These are phyloP conservation scores for Fusarium sp. DNA, from an alignment of 2,329 filamentous ascomycete species.

Conservation along the genomic window DNA sequence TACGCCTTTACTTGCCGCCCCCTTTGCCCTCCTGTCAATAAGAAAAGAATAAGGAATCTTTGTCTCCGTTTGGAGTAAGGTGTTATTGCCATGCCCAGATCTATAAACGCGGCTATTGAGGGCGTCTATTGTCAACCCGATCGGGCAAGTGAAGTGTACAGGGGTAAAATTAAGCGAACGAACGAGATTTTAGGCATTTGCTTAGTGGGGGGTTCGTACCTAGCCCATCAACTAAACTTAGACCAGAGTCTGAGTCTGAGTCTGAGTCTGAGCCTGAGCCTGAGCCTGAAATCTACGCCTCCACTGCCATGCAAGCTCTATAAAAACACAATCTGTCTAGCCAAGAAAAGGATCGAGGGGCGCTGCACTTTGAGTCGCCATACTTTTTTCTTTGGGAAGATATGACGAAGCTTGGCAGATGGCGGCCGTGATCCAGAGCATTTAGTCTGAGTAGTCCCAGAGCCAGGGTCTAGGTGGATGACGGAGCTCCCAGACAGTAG, in stretches of 20 bases:
- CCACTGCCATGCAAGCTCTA: slow-evolving; percentile 6
- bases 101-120: slow-evolving; percentile 47
- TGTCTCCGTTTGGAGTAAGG: slow-evolving; percentile 19
- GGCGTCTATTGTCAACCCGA: slow-evolving; percentile 52
- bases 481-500: neutral
- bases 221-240: neutral
- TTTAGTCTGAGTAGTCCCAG: neutral
- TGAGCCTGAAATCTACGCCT: neutral
- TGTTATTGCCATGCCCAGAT: slow-evolving; percentile 13
- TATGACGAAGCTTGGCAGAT: neutral
- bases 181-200: neutral
- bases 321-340: neutral
- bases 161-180: slow-evolving; percentile 17
- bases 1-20: neutral
- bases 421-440: slow-evolving; percentile 7
- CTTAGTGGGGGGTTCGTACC: neutral
- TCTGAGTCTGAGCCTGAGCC: neutral
- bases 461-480: neutral
- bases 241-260: neutral
- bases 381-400: neutral
- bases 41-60: slow-evolving; percentile 13
- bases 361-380: slow-evolving; percentile 10
- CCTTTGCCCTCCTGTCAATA: slow-evolving; percentile 1
- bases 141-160: slow-evolving; percentile 38
- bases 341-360: neutral